Conservation (phyloP, 768 basidiomycete species). For the Phylloporus rhodoxanthus region DNA sequence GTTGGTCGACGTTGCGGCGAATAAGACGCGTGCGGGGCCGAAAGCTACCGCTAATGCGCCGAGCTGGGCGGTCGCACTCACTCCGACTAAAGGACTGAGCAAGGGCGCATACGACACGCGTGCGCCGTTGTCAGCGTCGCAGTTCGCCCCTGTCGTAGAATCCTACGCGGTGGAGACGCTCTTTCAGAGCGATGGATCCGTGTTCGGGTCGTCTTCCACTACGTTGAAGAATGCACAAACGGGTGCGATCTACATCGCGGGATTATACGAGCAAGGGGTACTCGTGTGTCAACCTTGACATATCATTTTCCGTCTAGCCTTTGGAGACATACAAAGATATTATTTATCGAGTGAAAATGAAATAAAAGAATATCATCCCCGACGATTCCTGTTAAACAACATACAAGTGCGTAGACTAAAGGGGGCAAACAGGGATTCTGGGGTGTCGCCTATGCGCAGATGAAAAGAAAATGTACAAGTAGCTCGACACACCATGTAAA, state of each 20-base stretch:
- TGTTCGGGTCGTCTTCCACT: constrained; percentile 50
- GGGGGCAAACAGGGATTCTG: neutral
- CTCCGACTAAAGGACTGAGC: constrained; percentile 7
- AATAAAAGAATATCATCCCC: neutral
- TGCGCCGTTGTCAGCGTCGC: constrained; percentile 45
- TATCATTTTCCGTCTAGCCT: neutral
- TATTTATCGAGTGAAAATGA: constrained; percentile 1
- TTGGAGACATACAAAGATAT: constrained; percentile 8
- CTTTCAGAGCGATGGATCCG: constrained; percentile 70
- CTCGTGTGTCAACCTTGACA: constrained; percentile 41
- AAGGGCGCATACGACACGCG: constrained; percentile 6
- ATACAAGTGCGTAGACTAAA: constrained; percentile 1
- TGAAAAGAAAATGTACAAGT: constrained; percentile 12
- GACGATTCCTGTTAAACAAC: neutral
- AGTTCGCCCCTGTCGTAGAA: constrained; percentile 33
- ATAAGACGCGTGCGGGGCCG: constrained; percentile 31
- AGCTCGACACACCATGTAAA: constrained; percentile 13
- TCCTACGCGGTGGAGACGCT: constrained; percentile 49
- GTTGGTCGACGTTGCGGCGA: constrained; percentile 40
- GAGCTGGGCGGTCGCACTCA: constrained; percentile 56
- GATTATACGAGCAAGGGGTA: constrained; percentile 53
- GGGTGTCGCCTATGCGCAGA: constrained; percentile 16
- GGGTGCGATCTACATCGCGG: constrained; percentile 48
- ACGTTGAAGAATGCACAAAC: constrained; percentile 45
- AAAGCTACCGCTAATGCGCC: constrained; percentile 26